A percentile compares a stretch with the other conserved stretches of the same genome.
phyloP scores from a whole-genome alignment of 495 filamentous ascomycete species.

The Penicillium cosmopolitanum region DNA sequence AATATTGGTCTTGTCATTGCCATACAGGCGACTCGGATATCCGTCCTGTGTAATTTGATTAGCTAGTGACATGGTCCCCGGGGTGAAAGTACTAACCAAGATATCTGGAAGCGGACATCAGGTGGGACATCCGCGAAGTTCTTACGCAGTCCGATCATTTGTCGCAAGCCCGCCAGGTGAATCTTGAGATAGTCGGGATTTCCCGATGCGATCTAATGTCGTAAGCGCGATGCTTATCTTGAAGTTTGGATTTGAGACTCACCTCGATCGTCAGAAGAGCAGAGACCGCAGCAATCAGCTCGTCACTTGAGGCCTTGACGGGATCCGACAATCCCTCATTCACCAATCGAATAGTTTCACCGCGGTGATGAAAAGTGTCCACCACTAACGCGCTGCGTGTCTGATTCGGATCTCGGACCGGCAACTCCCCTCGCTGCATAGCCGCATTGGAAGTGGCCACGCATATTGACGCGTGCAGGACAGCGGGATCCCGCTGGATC shows the following conservation, averaged over 20 bases:
- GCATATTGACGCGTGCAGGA: constrained; percentile 48
- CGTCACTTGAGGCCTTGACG: constrained; percentile 48
- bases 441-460: constrained; percentile 48
- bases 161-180: constrained; percentile 50
- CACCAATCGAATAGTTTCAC: constrained; percentile 51
- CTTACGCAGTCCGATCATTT: constrained; percentile 50
- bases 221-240: constrained; percentile 17
- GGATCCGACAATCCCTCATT: constrained; percentile 49
- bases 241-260: constrained; percentile 12
- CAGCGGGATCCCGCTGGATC: constrained; percentile 45
- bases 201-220: constrained; percentile 45
- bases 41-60: constrained; percentile 37
- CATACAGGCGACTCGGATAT: constrained; percentile 53
- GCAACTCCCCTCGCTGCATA: constrained; percentile 42
- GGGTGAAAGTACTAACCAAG: constrained; percentile 37
- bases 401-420: constrained; percentile 41
- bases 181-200: constrained; percentile 51
- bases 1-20: constrained; percentile 50
- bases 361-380: constrained; percentile 49
- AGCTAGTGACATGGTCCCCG: neutral
- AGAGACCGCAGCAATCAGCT: constrained; percentile 49
- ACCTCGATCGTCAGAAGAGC: constrained; percentile 52
- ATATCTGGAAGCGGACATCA: constrained; percentile 49
- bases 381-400: constrained; percentile 41
- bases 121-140: constrained; percentile 47